A percentile compares a stretch with the other conserved stretches of the same genome.
These are phyloP conservation scores for Trichocladium uniseriatum DNA, from an alignment of 495 filamentous ascomycete species.

Conservation along the genomic window DNA sequence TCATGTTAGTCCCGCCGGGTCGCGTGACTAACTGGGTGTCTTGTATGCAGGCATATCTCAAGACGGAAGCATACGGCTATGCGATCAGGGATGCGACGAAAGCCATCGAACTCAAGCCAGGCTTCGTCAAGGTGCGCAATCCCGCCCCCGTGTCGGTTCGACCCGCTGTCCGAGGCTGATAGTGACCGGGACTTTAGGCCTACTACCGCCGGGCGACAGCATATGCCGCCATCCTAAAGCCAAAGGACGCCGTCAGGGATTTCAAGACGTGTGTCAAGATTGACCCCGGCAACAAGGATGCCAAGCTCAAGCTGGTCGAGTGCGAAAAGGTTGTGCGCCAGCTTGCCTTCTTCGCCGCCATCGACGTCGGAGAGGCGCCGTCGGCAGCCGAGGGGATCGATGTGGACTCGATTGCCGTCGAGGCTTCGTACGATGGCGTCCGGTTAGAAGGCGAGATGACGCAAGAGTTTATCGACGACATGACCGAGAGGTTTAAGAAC, in stretches of 20 bases:
- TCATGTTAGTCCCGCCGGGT: constrained; percentile 15
- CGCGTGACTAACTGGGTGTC: constrained; percentile 36
- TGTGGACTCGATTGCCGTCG: constrained; percentile 73
- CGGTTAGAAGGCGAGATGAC: constrained; percentile 78
- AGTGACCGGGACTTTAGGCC: constrained; percentile 46
- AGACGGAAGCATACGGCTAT: constrained; percentile 88
- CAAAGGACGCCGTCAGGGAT: constrained; percentile 79
- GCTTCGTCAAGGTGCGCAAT: constrained; percentile 65
- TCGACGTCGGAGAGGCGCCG: constrained; percentile 84
- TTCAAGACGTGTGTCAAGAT: constrained; percentile 86
- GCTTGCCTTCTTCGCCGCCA: constrained; percentile 85
- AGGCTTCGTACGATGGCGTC: constrained; percentile 76
- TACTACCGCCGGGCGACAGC: constrained; percentile 92
- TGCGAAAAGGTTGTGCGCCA: constrained; percentile 88
- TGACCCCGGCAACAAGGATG: constrained; percentile 78
- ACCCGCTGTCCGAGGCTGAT: neutral
- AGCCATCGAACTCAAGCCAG: constrained; percentile 83
- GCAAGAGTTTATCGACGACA: constrained; percentile 90
- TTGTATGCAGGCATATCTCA: constrained; percentile 70
- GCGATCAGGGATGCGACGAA: constrained; percentile 89
- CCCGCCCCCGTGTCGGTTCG: neutral
- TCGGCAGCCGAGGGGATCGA: constrained; percentile 87
- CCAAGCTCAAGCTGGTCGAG: constrained; percentile 79
- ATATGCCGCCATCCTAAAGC: constrained; percentile 79
- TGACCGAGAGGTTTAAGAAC: constrained; percentile 90